Conservation (phyloP, 352 stramenopile species). For the Globisporangium acanthophoron region DNA sequence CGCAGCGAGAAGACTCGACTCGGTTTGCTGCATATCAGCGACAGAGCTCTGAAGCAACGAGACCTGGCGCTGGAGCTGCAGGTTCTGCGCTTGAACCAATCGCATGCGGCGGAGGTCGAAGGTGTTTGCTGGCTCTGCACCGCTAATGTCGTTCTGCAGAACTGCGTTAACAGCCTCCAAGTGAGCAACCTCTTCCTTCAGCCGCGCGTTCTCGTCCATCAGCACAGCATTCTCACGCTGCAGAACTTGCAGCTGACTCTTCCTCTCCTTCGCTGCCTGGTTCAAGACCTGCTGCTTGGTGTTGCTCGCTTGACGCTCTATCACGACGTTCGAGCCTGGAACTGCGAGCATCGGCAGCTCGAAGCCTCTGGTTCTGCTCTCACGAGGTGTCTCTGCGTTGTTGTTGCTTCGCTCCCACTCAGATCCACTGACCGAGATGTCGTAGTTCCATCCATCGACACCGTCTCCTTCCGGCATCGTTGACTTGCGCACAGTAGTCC, state of each 20-base stretch:
- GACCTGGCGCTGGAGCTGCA: slow-evolving; percentile 55
- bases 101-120: slow-evolving; percentile 30
- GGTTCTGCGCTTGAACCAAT: slow-evolving; percentile 49
- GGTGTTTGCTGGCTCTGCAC: slow-evolving; percentile 2
- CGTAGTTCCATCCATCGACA: slow-evolving; percentile 27
- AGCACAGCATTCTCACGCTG: slow-evolving; percentile 38
- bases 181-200: slow-evolving; percentile 42
- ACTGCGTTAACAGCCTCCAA: slow-evolving; percentile 32
- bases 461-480: slow-evolving; percentile 1
- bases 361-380: too few species aligned
- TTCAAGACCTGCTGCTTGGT: slow-evolving; percentile 15
- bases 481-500: slow-evolving; percentile 1
- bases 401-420: slow-evolving; percentile 11
- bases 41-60: slow-evolving; percentile 35
- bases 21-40: slow-evolving; percentile 22
- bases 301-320: slow-evolving; percentile 21
- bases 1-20: slow-evolving; percentile 28
- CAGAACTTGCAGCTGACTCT: slow-evolving; percentile 29
- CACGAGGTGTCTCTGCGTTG: not conserved
- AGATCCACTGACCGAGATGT: slow-evolving; percentile 15
- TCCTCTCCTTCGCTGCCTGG: slow-evolving; percentile 38
- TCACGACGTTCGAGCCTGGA: slow-evolving; percentile 12
- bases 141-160: slow-evolving; percentile 26
- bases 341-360: not conserved
- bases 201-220: slow-evolving; percentile 28